Base-by-base conservation (phyloP, 1,284 basidiomycete species). In the Phylloporus sp. region DNA sequence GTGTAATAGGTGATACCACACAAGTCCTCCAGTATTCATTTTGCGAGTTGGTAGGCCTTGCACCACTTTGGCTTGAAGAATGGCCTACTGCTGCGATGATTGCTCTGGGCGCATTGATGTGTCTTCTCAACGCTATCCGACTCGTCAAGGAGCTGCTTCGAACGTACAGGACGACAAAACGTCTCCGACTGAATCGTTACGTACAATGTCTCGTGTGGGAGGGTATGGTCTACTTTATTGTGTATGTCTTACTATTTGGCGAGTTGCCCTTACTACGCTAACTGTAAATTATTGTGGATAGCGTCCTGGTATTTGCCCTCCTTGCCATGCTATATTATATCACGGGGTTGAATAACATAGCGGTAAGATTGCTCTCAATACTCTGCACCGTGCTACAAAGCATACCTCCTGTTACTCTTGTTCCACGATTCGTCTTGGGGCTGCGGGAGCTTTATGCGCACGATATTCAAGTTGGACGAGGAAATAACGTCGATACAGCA, bases 141-240 rank as follows among this genome's bases (percentile, higher is more conserved):
- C 27, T 45, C 45, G 3, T 49, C 43, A 39, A 20, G 6, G 43
- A 20, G 11, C 10, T 23, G 10, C n/a, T 59, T 45, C 56, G 39
- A 39, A 39, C 58, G 56, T 58, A 64, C 63, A 59, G 39, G 37
- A 32, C 17, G 35, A 58, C 63, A 12, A 32, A n/a, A 32, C 7
- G 32, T 32, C 7, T 32, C 32, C 32, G 7, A 32, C 32, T 32
- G 32, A 7, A 32, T 7, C 32, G 7, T 32, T 32, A 32, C 7
- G 32, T 32, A 32, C 32, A 7, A 32, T 32, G 32, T 32, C 32
- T 32, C 32, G 7, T 32, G 32, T 32, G 32, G 32, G 32, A 32
- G 32, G 32, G 32, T 7, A 32, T 32, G 32, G 32, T 7, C 32
- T 32, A 32, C 32, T 32, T 32, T 32, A 32, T 7, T 32, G 32